Percentiles rank a stretch among this genome's conserved stretches.
Conservation (phyloP, 1,284 basidiomycete species). For the Ganoderma lingzhi region DNA sequence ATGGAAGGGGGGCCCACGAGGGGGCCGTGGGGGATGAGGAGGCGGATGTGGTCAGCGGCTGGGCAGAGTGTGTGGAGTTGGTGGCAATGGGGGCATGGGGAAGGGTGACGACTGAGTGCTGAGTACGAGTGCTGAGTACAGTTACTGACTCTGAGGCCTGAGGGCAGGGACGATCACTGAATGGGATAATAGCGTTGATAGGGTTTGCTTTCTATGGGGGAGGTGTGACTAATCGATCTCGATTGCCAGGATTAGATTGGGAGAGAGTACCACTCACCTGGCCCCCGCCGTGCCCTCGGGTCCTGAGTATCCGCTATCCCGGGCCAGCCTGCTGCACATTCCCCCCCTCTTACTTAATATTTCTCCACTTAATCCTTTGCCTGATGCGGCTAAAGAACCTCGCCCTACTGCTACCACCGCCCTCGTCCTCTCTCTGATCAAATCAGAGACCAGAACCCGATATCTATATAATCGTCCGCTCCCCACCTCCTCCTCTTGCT, state of each 20-base stretch:
- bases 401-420: constrained; percentile 25
- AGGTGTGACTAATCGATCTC: constrained; percentile 22
- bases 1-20: constrained; percentile 16
- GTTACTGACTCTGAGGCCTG: no score
- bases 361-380: constrained; percentile 29
- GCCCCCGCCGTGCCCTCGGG: constrained; percentile 16
- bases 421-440: constrained; percentile 27
- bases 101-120: not conserved
- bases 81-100: not conserved
- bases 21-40: constrained; percentile 11
- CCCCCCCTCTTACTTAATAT: constrained; percentile 10
- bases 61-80: not conserved
- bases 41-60: constrained; percentile 13
- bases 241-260: constrained; percentile 33
- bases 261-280: constrained; percentile 25
- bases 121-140: no score
- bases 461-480: constrained; percentile 39
- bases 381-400: constrained; percentile 32
- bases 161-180: constrained; percentile 32
- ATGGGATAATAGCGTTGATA: constrained; percentile 30
- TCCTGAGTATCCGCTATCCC: constrained; percentile 27
- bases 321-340: constrained; percentile 18
- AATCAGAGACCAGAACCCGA: constrained; percentile 28
- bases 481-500: constrained; percentile 32
- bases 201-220: constrained; percentile 18